Base-by-base conservation (phyloP, 2,329 filamentous ascomycete genomes). In the Aspergillus hortae region DNA sequence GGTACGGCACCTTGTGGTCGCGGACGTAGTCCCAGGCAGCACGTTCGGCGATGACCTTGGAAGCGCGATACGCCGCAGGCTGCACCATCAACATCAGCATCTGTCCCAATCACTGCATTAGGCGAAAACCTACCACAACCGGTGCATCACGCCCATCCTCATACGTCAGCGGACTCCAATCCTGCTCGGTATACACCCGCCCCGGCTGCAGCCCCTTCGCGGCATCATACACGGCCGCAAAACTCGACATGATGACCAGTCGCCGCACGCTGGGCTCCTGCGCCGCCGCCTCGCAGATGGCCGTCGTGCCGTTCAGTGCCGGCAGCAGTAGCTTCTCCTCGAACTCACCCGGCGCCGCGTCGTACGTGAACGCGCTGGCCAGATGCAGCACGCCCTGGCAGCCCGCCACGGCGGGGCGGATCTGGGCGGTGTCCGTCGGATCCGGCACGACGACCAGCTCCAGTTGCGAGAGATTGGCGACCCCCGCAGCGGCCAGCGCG, bases 341-440 rank as follows among this genome's bases (percentile, higher is more conserved):
- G 46, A 67, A 67, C 23, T 68, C 58, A 0, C 56, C 58, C 0
- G 59, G 59, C 0, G 5, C 30, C 0, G 60, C 60, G 32, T 65
- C 55, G 38, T 67, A 68, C 17, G 33, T 66, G 14, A 69, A 67
- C 2, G 66, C 64, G 40, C 62, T 63, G 2, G 65, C 65, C 4
- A 68, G 51, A 45, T 68, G 64, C 12, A 67, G 47, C 14, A 61
- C 49, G 7, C 56, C 52, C 40, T 59, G 50, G 23, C 61, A 63
- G 15, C 46, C 56, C 2, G 51, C 21, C 2, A 61, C 27, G 10
- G 45, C 48, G 2, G 51, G 48, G 4, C 48, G 25, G 17, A 56
- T 49, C 10, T 44, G 4, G 44, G 48, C 2, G 42, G 27, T 6
- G 52, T 49, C n/a, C 10, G 58, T 62, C 6, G 57, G 59, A 36